These are phyloP conservation scores for Saccharomycopsis hybrid DNA, from an alignment of 1,139 yeast species.

Conservation along the genomic window DNA sequence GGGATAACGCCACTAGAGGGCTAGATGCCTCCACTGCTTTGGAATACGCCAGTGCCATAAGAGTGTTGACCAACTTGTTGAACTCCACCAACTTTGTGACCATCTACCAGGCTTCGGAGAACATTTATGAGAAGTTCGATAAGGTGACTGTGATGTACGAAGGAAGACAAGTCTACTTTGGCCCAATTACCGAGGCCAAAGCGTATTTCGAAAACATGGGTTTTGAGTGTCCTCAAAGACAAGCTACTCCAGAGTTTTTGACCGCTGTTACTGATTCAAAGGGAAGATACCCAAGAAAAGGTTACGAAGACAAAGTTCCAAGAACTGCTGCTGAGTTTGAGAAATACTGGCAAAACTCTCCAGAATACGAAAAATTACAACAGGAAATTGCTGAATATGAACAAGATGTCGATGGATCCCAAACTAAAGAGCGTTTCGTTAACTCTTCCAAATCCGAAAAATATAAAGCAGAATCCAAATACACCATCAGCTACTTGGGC, in stretches of 20 bases:
- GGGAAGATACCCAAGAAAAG: conserved; percentile 40
- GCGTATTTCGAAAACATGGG: conserved; percentile 47
- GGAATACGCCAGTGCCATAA: conserved; percentile 41
- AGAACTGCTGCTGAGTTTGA: conserved; percentile 65
- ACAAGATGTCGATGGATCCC: conserved; percentile 32
- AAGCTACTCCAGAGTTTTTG: conserved; percentile 52
- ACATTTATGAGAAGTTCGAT: conserved; percentile 41
- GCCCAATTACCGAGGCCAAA: conserved; percentile 37
- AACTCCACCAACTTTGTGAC: conserved; percentile 42
- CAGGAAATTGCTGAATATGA: conserved; percentile 43
- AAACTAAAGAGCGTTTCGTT: conserved; percentile 29
- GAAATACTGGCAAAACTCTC: conserved; percentile 55
- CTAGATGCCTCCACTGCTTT: conserved; percentile 45
- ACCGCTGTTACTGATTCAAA: conserved; percentile 56
- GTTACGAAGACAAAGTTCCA: conserved; percentile 59
- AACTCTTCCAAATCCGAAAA: conserved; percentile 33
- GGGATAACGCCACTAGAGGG: conserved; percentile 55
- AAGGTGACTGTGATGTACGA: conserved; percentile 39
- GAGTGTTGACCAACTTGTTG: conserved; percentile 37
- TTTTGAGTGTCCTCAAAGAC: conserved; percentile 47
- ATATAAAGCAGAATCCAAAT: conserved; percentile 36
- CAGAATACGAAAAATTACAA: conserved; percentile 37
- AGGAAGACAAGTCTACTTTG: conserved; percentile 41
- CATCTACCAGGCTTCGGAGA: conserved; percentile 46
- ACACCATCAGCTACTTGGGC: conserved; percentile 38